These are phyloP conservation scores for Sungouiella thailandica DNA, from an alignment of 805 yeast genomes.

Conservation along the genomic window DNA sequence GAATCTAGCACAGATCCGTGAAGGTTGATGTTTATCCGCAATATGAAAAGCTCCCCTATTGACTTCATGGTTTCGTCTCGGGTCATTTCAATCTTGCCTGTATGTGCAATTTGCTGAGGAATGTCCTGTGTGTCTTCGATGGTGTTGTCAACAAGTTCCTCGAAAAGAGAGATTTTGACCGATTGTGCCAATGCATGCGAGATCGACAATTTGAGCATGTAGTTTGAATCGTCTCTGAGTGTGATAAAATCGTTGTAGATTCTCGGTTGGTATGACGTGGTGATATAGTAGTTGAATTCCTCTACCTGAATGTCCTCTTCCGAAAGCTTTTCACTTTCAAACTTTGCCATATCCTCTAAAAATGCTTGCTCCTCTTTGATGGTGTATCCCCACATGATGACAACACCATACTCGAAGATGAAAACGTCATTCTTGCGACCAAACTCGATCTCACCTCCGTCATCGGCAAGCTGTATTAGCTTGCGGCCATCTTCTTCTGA, in stretches of 20 bases:
- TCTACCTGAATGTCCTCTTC: conserved; percentile 91
- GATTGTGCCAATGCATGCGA: conserved; percentile 96
- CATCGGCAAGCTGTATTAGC: conserved; percentile 75
- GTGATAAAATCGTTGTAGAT: conserved; percentile 94
- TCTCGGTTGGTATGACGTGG: conserved; percentile 91
- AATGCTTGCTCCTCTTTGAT: conserved; percentile 79
- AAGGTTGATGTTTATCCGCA: conserved; percentile 73
- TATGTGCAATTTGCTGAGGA: conserved; percentile 90
- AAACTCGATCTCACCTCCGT: conserved; percentile 91
- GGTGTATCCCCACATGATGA: conserved; percentile 94
- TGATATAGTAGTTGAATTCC: conserved; percentile 91
- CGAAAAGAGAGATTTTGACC: conserved; percentile 91
- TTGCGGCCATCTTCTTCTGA: conserved; percentile 34
- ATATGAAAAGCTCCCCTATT: conserved; percentile 90
- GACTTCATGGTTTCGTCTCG: conserved; percentile 95
- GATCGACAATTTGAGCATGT: conserved; percentile 86
- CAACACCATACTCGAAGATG: conserved; percentile 94
- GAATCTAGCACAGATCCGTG: conserved; percentile 91
- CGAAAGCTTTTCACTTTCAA: conserved; percentile 87
- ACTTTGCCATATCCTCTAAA: conserved; percentile 77
- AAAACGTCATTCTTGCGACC: conserved; percentile 79
- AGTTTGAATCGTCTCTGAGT: conserved; percentile 80
- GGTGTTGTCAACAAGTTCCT: conserved; percentile 93
- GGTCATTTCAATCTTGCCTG: conserved; percentile 93
- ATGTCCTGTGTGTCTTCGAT: conserved; percentile 96